Evolutionary conservation across 805 yeast species (phyloP), one percentile per base, ranked within the genome.

Genomic region (Candida koratica): DNA sequence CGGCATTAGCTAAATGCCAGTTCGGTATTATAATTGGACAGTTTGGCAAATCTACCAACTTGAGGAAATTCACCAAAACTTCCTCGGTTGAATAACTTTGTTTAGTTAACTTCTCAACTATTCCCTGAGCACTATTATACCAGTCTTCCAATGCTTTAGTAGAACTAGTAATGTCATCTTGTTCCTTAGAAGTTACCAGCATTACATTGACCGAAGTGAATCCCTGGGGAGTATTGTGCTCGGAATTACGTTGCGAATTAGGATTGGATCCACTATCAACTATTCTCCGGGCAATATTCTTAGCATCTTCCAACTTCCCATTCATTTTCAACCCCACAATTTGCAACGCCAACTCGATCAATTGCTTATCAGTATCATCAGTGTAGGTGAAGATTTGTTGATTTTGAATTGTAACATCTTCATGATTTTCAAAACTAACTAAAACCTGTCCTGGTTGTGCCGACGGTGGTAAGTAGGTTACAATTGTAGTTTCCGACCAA

Each of bases 241-340:
- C 24, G 27, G 42, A 42, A 17, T 38, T 42, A 22, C 55, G 48
- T 25, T 61, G 66, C 24, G 59, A 60, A n/a, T 30, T 27, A 2
- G 29, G 31, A 25, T 19, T 37, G n/a, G 42, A 39, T n/a, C 44
- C 32, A 32, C 39, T 47, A 9, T 93, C 94, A 36, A 90, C 88
- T 46, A 93, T 87, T 45, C 95, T 71, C 57, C 83, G 82, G 1
- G 97, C 97, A 49, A 93, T 85, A 53, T 87, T 88, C 47, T 85
- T 78, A 2, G 97, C 97, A 59, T 90, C 97, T 54, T 93, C 97
- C 39, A 93, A 66, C 51, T 82, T 81, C 40, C 97, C 98, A 53
- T 87, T 89, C 96, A 90, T 88, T 62, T 90, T 90, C 60, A 89
- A 69, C 2, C 98, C 98, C 26, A 93, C 96, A 49, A 93, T 93